Conservation (phyloP, 176 grass and related monocot species). For the Zoysia japonica region DNA sequence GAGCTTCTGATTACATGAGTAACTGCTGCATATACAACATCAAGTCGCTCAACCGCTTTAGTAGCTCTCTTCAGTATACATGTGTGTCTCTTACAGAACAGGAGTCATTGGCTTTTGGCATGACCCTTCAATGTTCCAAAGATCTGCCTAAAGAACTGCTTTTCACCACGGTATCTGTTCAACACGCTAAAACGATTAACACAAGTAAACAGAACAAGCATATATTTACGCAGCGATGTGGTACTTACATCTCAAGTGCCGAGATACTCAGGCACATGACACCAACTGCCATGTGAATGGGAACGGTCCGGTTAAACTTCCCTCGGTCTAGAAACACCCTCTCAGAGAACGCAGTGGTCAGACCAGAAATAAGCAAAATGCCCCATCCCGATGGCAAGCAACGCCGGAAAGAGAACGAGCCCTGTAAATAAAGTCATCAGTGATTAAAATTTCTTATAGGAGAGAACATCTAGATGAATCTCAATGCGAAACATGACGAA, state of each 20-base stretch:
- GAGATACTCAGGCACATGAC: slow-evolving; percentile 69
- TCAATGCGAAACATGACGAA: slow-evolving; percentile 12
- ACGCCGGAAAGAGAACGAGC: slow-evolving; percentile 66
- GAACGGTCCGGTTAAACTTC: slow-evolving; percentile 75
- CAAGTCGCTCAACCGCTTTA: background rate
- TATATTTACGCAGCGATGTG: background rate
- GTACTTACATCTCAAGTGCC: slow-evolving; percentile 69
- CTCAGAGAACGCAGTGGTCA: slow-evolving; percentile 70
- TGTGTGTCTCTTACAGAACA: background rate
- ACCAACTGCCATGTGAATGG: slow-evolving; percentile 72
- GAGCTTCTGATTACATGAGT: too few relatives aligned
- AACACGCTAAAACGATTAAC: slow-evolving; percentile 20
- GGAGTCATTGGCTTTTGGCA: slow-evolving; percentile 18
- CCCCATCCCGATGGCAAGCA: slow-evolving; percentile 82
- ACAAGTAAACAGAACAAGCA: background rate
- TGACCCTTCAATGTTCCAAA: slow-evolving; percentile 31
- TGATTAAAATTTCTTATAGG: background rate
- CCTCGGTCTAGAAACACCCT: slow-evolving; percentile 65
- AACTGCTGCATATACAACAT: background rate
- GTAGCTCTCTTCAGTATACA: slow-evolving; percentile 4
- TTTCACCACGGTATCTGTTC: slow-evolving; percentile 77
- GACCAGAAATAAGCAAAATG: slow-evolving; percentile 69
- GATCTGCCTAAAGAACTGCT: slow-evolving; percentile 74
- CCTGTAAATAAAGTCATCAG: slow-evolving; percentile 37
- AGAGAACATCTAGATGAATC: background rate